Conservation (phyloP, 108 stramenopile genomes). For the Asterionellopsis glacialis region DNA sequence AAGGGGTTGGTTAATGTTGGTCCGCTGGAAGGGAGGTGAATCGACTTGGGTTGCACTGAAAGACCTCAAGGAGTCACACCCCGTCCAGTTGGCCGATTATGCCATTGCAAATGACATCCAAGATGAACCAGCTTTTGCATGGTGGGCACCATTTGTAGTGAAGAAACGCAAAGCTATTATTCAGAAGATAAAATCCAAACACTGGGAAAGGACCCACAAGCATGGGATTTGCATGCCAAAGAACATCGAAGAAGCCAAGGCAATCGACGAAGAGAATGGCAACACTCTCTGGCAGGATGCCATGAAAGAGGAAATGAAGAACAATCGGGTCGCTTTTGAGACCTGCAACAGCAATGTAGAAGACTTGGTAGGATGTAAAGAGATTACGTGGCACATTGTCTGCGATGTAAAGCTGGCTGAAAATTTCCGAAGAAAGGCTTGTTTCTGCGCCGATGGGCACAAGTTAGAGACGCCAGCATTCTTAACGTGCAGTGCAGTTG, state of each 20-base stretch:
- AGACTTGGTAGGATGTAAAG: constrained; percentile 12
- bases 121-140: constrained; percentile 34
- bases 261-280: constrained; percentile 29
- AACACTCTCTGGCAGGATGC: constrained; percentile 34
- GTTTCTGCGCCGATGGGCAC: constrained; percentile 48
- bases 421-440: constrained; percentile 33
- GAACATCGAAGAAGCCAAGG: constrained; percentile 25
- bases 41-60: constrained; percentile 20
- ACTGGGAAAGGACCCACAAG: constrained; percentile 41
- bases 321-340: constrained; percentile 27
- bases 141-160: constrained; percentile 28
- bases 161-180: constrained; percentile 20
- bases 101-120: constrained; percentile 8
- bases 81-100: constrained; percentile 35
- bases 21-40: constrained; percentile 27
- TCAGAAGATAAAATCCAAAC: constrained; percentile 29
- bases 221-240: constrained; percentile 33
- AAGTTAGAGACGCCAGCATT: constrained; percentile 15
- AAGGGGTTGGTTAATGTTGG: constrained; percentile 16
- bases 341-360: constrained; percentile 1
- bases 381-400: constrained; percentile 30
- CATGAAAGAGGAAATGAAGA: constrained; percentile 43
- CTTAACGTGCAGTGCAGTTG: constrained; percentile 18
- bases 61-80: constrained; percentile 26
- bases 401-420: constrained; percentile 38